phyloP scores from a whole-genome alignment of 441 rosid genomes.

The Bocquillonia castaneifolia region DNA sequence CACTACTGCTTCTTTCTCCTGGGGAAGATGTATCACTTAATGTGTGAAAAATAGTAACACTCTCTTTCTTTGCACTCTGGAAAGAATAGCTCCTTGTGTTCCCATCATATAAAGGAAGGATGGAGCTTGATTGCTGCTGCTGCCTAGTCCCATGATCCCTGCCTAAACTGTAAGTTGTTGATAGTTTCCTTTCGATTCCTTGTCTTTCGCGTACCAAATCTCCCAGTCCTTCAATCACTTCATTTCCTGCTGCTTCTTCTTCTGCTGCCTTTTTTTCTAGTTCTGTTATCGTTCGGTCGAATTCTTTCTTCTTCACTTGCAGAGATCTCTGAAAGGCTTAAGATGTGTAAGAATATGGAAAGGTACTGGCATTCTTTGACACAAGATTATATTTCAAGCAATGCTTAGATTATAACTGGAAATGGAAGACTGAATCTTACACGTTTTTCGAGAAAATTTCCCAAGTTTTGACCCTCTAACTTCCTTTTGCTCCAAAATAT shows the following conservation, averaged over 20 bases:
- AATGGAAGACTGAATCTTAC: conserved; percentile 33
- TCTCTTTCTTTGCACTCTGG: conserved; percentile 41
- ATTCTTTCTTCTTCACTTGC: conserved; percentile 57
- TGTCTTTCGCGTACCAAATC: conserved; percentile 53
- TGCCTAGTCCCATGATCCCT: conserved; percentile 38
- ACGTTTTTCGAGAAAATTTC: conserved; percentile 62
- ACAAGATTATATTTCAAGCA: no score
- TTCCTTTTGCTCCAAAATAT: conserved; percentile 81
- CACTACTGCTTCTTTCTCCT: conserved; percentile 35
- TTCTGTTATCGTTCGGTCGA: conserved; percentile 49
- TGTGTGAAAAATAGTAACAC: conserved; percentile 40
- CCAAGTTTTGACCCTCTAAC: conserved; percentile 54
- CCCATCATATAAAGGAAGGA: conserved; percentile 50
- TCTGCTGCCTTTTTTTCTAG: conserved; percentile 46
- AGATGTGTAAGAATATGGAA: no score
- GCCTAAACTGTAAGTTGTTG: conserved; percentile 77
- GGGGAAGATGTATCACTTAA: conserved; percentile 38
- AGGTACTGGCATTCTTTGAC: no score
- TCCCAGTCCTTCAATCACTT: conserved; percentile 36
- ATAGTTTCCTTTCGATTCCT: conserved; percentile 59
- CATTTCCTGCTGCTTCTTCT: conserved; percentile 39
- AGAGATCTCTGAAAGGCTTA: conserved; percentile 48
- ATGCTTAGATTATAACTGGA: no score
- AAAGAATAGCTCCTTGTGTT: conserved; percentile 53
- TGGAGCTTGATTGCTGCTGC: conserved; percentile 21